These are phyloP conservation scores for Vanderwaltozyma yarrowii DNA, from an alignment of 805 yeast species.

Conservation along the genomic window DNA sequence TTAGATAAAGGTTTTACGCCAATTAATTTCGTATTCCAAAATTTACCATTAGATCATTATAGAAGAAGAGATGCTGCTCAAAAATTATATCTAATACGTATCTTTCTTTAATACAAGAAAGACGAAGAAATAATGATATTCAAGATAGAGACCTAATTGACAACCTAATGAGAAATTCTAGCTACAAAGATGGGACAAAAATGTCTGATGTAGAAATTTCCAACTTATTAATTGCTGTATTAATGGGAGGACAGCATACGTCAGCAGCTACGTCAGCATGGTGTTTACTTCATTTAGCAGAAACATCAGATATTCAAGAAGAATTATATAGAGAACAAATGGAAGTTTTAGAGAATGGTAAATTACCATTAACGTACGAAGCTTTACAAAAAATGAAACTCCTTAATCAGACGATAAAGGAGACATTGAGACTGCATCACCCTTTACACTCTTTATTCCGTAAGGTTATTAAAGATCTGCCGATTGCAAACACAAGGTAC, in stretches of 20 bases:
- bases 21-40: conserved; percentile 87
- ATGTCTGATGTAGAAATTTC: conserved; percentile 97
- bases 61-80: conserved; percentile 84
- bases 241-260: conserved; percentile 99
- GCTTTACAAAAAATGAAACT: conserved; percentile 72
- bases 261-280: conserved; percentile 94
- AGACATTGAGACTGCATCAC: conserved; percentile 90
- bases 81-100: conserved; percentile 69
- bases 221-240: conserved; percentile 82
- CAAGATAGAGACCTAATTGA: conserved; percentile 85
- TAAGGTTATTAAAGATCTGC: conserved; percentile 68
- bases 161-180: conserved; percentile 67
- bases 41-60: conserved; percentile 82
- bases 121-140: conserved; percentile 69
- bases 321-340: conserved; percentile 68
- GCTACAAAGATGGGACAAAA: conserved; percentile 85
- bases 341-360: conserved; percentile 45
- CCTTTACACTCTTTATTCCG: conserved; percentile 95
- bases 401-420: conserved; percentile 76
- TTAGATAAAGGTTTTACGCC: conserved; percentile 97
- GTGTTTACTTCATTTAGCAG: conserved; percentile 86
- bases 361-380: conserved; percentile 64
- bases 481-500: conserved; percentile 67
- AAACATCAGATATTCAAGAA: conserved; percentile 75
- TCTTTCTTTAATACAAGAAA: conserved; percentile 60